These are phyloP conservation scores for Fusarium decemcellulare DNA, from an alignment of 2,329 filamentous ascomycete species.

Conservation along the genomic window DNA sequence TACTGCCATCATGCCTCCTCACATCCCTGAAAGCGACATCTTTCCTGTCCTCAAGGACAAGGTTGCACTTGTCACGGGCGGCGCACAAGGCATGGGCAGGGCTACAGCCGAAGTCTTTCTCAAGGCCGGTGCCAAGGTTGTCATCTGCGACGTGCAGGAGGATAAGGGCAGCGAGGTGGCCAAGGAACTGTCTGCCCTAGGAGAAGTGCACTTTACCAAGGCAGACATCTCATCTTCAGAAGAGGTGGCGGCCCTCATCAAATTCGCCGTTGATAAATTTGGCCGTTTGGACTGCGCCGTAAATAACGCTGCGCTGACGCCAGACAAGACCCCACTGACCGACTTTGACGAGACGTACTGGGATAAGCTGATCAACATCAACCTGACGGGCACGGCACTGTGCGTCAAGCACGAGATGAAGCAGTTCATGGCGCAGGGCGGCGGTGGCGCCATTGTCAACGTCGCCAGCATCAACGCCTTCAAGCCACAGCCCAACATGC, in stretches of 20 bases:
- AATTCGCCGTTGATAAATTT: constrained; percentile 36
- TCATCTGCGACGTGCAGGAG: constrained; percentile 49
- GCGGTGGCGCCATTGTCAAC: constrained; percentile 61
- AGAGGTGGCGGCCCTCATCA: constrained; percentile 30
- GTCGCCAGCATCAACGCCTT: constrained; percentile 53
- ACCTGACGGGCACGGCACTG: constrained; percentile 40
- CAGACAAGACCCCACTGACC: constrained; percentile 33
- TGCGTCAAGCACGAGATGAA: constrained; percentile 41
- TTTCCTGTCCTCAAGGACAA: constrained; percentile 42
- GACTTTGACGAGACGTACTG: constrained; percentile 39
- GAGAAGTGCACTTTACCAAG: constrained; percentile 30
- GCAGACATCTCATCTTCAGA: constrained; percentile 35
- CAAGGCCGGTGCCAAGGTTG: constrained; percentile 50
- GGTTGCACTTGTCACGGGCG: constrained; percentile 51
- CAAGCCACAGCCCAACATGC: constrained; percentile 48
- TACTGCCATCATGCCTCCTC: constrained; percentile 21
- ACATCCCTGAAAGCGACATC: constrained; percentile 24
- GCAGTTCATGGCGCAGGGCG: constrained; percentile 41
- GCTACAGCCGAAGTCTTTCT: constrained; percentile 50
- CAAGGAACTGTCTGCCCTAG: constrained; percentile 31
- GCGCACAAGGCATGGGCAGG: constrained; percentile 51
- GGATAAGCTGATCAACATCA: constrained; percentile 36
- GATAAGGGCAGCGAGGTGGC: constrained; percentile 26
- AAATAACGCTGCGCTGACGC: constrained; percentile 36
- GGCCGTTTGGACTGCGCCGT: constrained; percentile 35